A percentile compares a stretch with the other conserved stretches of the same genome.
phyloP scores from a whole-genome alignment of 768 basidiomycete genomes.

The Strobilomyces confusus region DNA sequence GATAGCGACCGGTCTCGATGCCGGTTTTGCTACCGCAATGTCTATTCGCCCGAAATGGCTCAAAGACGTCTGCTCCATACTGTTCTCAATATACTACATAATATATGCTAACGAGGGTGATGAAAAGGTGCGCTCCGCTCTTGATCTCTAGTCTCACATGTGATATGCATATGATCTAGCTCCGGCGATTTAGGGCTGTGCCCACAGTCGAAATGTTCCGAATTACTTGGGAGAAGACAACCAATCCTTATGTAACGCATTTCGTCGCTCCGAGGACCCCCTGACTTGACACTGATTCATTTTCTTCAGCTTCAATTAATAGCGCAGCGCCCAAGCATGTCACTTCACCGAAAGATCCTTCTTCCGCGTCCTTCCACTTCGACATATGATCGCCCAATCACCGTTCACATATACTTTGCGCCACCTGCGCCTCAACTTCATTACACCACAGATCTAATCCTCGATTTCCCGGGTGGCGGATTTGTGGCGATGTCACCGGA shows the following conservation, averaged over 20 bases:
- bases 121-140: constrained; percentile 70
- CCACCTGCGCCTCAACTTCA: constrained; percentile 61
- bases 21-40: constrained; percentile 96
- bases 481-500: constrained; percentile 96
- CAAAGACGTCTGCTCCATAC: constrained; percentile 76
- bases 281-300: constrained; percentile 5
- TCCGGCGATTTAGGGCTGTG: constrained; percentile 86
- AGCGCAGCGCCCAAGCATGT: constrained; percentile 53
- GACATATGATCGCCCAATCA: constrained; percentile 76
- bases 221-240: constrained; percentile 94
- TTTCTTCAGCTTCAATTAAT: constrained; percentile 56
- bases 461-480: constrained; percentile 95
- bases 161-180: constrained; percentile 40
- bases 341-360: constrained; percentile 69
- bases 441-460: constrained; percentile 71
- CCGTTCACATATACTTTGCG: constrained; percentile 78
- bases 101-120: constrained; percentile 87
- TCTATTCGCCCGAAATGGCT: constrained; percentile 88
- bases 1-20: constrained; percentile 92
- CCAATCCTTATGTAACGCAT: constrained; percentile 75
- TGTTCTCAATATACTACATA: constrained; percentile 90
- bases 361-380: constrained; percentile 78
- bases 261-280: constrained; percentile 23
- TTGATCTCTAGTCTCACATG: not conserved
- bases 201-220: constrained; percentile 97